Evolutionary conservation across 306 rosid species (phyloP).

Genomic region (Inga leiocalycina): DNA sequence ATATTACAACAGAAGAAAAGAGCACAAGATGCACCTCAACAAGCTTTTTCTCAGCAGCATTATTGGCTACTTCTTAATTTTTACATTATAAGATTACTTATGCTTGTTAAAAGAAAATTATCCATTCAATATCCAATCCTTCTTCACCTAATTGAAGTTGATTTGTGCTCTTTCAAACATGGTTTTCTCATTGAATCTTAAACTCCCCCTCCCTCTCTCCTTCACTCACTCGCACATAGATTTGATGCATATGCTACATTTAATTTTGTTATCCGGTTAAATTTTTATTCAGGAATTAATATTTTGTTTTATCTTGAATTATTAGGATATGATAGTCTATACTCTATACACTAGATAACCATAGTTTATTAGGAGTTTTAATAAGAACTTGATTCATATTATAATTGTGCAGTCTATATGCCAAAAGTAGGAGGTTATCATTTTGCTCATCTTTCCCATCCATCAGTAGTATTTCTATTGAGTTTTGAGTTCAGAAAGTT

Average conservation of each 20-base stretch:
- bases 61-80: neutral
- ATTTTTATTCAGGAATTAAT: neutral
- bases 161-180: neutral
- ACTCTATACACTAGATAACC: neutral
- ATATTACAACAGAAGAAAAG: neutral
- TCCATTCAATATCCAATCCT: neutral
- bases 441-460: neutral
- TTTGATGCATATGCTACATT: neutral
- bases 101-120: neutral
- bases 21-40: neutral
- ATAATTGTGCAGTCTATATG: neutral
- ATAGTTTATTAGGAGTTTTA: neutral
- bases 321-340: neutral
- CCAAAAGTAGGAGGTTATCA: neutral
- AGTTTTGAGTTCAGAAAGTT: neutral
- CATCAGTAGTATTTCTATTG: neutral
- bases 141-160: conserved; percentile 1
- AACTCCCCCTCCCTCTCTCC: neutral
- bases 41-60: neutral
- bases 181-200: conserved; percentile 20
- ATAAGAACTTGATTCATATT: neutral
- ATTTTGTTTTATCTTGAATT: neutral
- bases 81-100: neutral
- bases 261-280: neutral
- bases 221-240: neutral